Base-by-base conservation (phyloP, 106 monocot genomes). In the Allium sativum region DNA sequence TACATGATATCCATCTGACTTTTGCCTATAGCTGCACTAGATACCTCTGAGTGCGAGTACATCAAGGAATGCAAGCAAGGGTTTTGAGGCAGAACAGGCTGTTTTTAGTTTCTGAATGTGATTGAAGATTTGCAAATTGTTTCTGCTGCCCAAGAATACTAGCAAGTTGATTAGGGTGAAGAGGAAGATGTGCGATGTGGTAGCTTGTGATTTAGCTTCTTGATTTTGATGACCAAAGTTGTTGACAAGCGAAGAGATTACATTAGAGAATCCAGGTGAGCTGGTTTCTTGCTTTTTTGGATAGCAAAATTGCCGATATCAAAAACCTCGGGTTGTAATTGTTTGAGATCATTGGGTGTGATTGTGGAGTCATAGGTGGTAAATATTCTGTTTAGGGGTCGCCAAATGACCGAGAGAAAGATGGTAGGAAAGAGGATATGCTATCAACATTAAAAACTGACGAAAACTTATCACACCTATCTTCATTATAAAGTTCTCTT, bases 161-260 rank as follows among this genome's bases (percentile, higher is more conserved):
- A 16, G 84, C 87, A 59, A 92, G 79, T 52, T 87, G 87, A 17
- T 81, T 84, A 31, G 84, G 77, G 47, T 77, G 73, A 42, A 92
- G 61, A 67, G 85, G 70, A 62, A 72, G 10, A 22, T 72, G 67
- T 48, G 70, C 4, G 77, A 53, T 62, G 74, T 59, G 45, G 81
- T 67, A 74, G 51, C 44, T 19, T 67, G 68, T n/a, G 70, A 69
- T n/a, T n/a, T n/a, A n/a, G n/a, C n/a, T n/a, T n/a, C n/a, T 47
- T 62, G 61, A 4, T 45, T 44, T 62, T 62, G 61, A 44, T 45
- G 61, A 7, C 18, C 20, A 13, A 62, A 10, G 18, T 44, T 57
- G 40, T n/a, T 47, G 47, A 12, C 47, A 47, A 12, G 47, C 12
- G 12, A 47, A 47, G 47, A 12, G 12, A 12, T 8, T 48, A 41